Conservation (phyloP, 2,329 filamentous ascomycete species). For the Fusarium chuoi region DNA sequence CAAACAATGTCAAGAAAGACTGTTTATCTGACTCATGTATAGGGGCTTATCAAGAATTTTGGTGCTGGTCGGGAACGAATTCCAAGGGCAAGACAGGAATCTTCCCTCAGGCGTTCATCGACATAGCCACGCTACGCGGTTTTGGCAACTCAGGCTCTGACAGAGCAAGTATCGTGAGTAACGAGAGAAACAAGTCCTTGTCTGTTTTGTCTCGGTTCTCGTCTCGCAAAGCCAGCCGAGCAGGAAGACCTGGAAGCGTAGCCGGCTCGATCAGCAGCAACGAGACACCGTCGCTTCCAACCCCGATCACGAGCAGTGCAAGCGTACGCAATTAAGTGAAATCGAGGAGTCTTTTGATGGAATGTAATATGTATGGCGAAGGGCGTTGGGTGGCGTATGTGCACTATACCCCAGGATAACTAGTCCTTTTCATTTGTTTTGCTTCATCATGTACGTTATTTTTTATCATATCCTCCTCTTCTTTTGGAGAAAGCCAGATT, state of each 20-base stretch:
- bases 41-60: constrained; percentile 61
- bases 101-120: constrained; percentile 62
- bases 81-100: constrained; percentile 63
- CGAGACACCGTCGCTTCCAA: constrained; percentile 40
- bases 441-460: neutral
- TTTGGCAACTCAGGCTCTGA: constrained; percentile 42
- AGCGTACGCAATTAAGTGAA: constrained; percentile 5
- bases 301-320: constrained; percentile 12
- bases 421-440: constrained; percentile 10
- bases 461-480: neutral
- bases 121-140: constrained; percentile 57
- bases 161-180: constrained; percentile 46
- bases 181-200: constrained; percentile 49
- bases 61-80: constrained; percentile 67
- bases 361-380: constrained; percentile 3
- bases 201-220: constrained; percentile 51
- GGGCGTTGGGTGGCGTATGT: constrained; percentile 31
- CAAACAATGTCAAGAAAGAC: neutral
- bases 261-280: constrained; percentile 49
- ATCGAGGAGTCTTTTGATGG: neutral
- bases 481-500: neutral
- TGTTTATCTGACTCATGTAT: constrained; percentile 13
- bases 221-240: constrained; percentile 44
- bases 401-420: constrained; percentile 31
- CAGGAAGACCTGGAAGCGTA: constrained; percentile 47